A percentile compares a stretch with the other conserved stretches of the same genome.
Conservation (phyloP, 805 yeast genomes). For the Hanseniaspora lachancei region DNA sequence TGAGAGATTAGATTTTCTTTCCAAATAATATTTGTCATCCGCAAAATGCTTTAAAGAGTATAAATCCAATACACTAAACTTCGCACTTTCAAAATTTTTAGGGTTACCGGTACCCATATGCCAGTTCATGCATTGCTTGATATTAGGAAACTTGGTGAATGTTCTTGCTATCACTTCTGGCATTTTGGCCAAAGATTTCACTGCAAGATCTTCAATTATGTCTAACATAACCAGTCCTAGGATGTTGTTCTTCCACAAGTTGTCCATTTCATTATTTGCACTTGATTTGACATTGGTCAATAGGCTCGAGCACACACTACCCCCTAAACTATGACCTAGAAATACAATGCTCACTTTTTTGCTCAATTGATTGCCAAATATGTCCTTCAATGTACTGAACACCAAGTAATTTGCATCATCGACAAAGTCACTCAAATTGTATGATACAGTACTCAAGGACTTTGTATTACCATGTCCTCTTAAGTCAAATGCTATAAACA, state of each 20-base stretch:
- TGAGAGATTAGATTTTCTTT: constrained; percentile 55
- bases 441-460: constrained; percentile 23
- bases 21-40: constrained; percentile 20
- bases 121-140: constrained; percentile 66
- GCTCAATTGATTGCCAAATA: constrained; percentile 3
- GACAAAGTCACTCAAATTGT: constrained; percentile 38
- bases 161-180: constrained; percentile 48
- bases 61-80: constrained; percentile 64
- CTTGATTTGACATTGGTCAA: constrained; percentile 22
- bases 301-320: constrained; percentile 58
- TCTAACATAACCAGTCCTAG: constrained; percentile 72
- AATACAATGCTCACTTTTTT: constrained; percentile 34
- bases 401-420: constrained; percentile 46
- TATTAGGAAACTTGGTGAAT: constrained; percentile 44
- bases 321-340: constrained; percentile 90
- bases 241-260: constrained; percentile 23
- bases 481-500: constrained; percentile 49
- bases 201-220: constrained; percentile 88
- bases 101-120: constrained; percentile 48
- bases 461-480: constrained; percentile 69
- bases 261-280: neutral
- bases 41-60: constrained; percentile 22
- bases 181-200: constrained; percentile 56
- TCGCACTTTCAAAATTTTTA: constrained; percentile 48
- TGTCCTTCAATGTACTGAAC: constrained; percentile 25